Base-by-base conservation (phyloP, 306 rosid genomes). In the Phaseolus lunatus region DNA sequence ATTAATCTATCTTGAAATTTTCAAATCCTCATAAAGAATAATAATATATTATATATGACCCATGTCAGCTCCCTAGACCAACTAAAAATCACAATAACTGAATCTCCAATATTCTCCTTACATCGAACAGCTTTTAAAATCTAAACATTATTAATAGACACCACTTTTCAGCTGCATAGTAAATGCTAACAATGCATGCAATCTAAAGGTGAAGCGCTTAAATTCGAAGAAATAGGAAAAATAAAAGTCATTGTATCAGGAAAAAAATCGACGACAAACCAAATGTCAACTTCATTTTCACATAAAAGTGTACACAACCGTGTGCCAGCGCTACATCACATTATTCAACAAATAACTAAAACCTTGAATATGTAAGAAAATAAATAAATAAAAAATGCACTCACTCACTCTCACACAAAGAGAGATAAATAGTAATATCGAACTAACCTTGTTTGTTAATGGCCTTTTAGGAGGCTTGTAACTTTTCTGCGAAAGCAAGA, bases 391-490 rank as follows among this genome's bases (percentile, higher is more conserved):
- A 53, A 49, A 54, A 23, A 56, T 56, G 33, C 19, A 26, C 65
- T 12, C 14, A 0, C 14, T 2, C 19, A 5, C 33, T 23, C 16
- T 33, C 33, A 22, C 31, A 41, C 14, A n/a, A 0, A 50, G 33
- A 29, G 35, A 31, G 11, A 52, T 2, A 58, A 9, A 58, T 37
- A 72, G 45, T 37, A 48, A 5, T 18, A 29, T 59, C 27, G 74
- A 76, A 82, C 90, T 12, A 75, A 95, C 99, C 99, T 92, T 88
- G 83, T 86, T 78, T 15, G 93, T 85, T 72, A 95, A 83, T 48
- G 99, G 99, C 76, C 97, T 86, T 80, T 91, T 95, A 37, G 99
- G 99, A 49, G 97, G 99, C 82, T 87, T 95, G 91, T 95, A 95
- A 88, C 99, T 95, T 79, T 95, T 95, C 86, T 89, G 97, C 50